Evolutionary conservation across 257 asterid genomes (phyloP).

Genomic region (Lavandula angustifolia): DNA sequence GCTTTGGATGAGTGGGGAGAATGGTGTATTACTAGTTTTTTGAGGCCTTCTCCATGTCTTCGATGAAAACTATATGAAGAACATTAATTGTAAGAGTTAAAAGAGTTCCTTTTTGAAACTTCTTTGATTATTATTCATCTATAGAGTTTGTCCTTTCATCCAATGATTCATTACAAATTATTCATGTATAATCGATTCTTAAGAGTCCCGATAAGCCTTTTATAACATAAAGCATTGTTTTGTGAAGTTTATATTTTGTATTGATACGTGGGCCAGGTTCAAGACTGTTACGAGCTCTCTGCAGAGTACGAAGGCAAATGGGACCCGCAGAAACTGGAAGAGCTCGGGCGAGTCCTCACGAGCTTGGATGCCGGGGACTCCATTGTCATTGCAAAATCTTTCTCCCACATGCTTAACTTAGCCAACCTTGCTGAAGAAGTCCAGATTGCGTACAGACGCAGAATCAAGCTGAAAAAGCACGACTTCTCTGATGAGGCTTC

Average conservation of each 20-base stretch:
- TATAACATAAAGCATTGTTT: neutral
- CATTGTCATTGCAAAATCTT: conserved; percentile 82
- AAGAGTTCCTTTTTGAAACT: conserved; percentile 1
- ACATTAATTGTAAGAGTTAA: neutral
- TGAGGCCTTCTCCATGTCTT: neutral
- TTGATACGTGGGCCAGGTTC: conserved; percentile 57
- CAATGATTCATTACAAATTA: neutral
- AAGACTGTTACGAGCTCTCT: conserved; percentile 85
- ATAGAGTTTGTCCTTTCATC: conserved; percentile 9
- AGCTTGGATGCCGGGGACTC: conserved; percentile 98
- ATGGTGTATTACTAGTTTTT: neutral
- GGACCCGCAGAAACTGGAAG: conserved; percentile 74
- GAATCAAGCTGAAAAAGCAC: conserved; percentile 71
- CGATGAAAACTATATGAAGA: neutral
- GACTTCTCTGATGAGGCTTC: conserved; percentile 89
- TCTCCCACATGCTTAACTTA: conserved; percentile 90
- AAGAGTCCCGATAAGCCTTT: neutral
- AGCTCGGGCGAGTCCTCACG: conserved; percentile 84
- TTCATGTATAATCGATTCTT: neutral
- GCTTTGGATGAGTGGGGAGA: conserved; percentile 9
- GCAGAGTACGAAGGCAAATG: conserved; percentile 85
- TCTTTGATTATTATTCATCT: neutral
- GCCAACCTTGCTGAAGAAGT: conserved; percentile 98
- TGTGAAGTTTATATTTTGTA: conserved; percentile 17
- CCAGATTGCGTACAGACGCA: conserved; percentile 92